Percentiles rank a stretch among this genome's conserved stretches.
Conservation (phyloP, 139 green algal species). For the Chlamydomonas schloesseri region DNA sequence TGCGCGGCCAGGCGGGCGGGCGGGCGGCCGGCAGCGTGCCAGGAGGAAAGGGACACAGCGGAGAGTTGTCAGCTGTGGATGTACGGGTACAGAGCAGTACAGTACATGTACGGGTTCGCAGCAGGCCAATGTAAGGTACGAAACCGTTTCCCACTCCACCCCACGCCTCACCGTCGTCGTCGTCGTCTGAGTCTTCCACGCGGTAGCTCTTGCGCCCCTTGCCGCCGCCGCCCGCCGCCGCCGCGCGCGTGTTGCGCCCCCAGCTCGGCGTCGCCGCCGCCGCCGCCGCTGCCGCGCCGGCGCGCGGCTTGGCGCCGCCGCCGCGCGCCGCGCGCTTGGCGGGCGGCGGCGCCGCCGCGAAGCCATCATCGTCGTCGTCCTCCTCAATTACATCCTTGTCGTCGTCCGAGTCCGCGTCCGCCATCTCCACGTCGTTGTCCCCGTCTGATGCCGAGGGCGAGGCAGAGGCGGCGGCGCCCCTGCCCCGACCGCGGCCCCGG, state of each 20-base stretch:
- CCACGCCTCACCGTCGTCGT: background rate
- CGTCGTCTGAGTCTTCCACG: conserved; percentile 10
- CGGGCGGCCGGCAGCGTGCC: too few relatives aligned
- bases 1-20: too few relatives aligned
- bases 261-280: background rate
- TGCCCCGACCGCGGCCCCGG: background rate
- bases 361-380: background rate
- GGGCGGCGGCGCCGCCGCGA: background rate
- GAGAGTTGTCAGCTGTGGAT: too few relatives aligned
- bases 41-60: too few relatives aligned
- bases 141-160: too few relatives aligned
- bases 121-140: too few relatives aligned
- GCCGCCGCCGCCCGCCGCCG: background rate
- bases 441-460: background rate
- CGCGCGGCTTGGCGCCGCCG: background rate
- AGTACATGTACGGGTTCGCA: too few relatives aligned
- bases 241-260: background rate
- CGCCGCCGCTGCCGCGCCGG: background rate
- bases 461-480: background rate
- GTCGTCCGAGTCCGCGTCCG: background rate
- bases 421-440: conserved; percentile 15
- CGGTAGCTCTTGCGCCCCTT: conserved; percentile 3
- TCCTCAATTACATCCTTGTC: conserved; percentile 28
- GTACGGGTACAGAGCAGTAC: too few relatives aligned
- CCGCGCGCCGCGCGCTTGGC: background rate